Percentiles rank a stretch among this genome's conserved stretches.
Evolutionary conservation across 106 monocot genomes (phyloP).

Genomic region (Phalaenopsis aphrodite): DNA sequence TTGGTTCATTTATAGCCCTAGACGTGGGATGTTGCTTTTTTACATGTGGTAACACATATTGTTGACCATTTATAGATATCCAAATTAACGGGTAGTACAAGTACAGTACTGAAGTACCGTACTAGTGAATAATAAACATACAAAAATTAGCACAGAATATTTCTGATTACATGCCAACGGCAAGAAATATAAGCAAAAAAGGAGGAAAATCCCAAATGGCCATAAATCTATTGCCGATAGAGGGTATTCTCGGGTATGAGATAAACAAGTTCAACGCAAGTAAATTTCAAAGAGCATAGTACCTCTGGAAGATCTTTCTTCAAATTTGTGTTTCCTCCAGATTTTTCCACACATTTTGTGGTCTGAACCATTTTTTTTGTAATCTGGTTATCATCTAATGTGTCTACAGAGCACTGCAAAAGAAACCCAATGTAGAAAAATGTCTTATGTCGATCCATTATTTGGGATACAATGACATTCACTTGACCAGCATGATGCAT

Average conservation of each 20-base stretch:
- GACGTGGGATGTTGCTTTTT: too few relatives aligned
- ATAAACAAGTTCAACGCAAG: neutral
- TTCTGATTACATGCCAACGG: neutral
- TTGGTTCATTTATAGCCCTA: too few relatives aligned
- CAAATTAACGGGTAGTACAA: neutral
- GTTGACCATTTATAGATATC: neutral
- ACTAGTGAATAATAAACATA: neutral
- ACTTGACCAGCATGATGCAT: neutral
- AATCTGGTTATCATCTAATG: constrained; percentile 13
- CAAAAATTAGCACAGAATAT: neutral
- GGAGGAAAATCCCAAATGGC: neutral
- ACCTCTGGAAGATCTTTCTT: constrained; percentile 32
- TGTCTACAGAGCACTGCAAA: constrained; percentile 30
- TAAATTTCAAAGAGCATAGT: constrained; percentile 10
- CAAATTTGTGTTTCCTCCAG: constrained; percentile 6
- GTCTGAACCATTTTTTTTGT: constrained; percentile 21
- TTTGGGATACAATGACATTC: neutral
- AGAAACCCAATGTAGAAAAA: neutral
- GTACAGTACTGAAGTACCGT: neutral
- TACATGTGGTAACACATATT: too few relatives aligned
- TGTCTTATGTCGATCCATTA: neutral
- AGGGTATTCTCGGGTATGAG: neutral
- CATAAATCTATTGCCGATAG: neutral
- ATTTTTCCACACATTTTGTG: constrained; percentile 21
- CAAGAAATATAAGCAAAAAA: neutral